These are phyloP conservation scores for Hyphopichia homilentoma DNA, from an alignment of 805 yeast species.

Conservation along the genomic window DNA sequence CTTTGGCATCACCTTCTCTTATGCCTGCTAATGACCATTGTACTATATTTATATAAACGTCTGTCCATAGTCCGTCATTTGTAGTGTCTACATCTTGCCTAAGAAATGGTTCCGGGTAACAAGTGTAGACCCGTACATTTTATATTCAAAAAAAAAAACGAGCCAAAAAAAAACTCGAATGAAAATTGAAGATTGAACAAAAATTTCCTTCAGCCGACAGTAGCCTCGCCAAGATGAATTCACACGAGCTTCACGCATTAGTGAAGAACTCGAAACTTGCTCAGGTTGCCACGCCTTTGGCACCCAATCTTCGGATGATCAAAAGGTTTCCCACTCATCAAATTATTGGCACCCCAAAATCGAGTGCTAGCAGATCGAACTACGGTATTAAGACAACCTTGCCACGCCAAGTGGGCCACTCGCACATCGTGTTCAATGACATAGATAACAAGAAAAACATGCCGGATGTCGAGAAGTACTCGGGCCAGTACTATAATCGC, in stretches of 20 bases:
- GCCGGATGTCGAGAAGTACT: conserved; percentile 66
- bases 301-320: conserved; percentile 25
- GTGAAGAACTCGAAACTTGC: conserved; percentile 39
- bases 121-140: too few relatives aligned
- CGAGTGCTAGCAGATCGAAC: conserved; percentile 62
- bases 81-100: too few relatives aligned
- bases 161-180: too few relatives aligned
- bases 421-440: conserved; percentile 61
- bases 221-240: conserved; percentile 15
- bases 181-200: too few relatives aligned
- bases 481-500: conserved; percentile 58
- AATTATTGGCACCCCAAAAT: conserved; percentile 63
- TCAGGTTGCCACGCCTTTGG: conserved; percentile 42
- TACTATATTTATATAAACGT: too few relatives aligned
- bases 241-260: conserved; percentile 30
- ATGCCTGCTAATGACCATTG: conserved; percentile 51
- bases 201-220: conserved; percentile 1
- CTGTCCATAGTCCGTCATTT: too few relatives aligned
- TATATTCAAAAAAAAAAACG: too few relatives aligned
- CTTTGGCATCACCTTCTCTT: conserved; percentile 61
- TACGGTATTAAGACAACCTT: conserved; percentile 73
- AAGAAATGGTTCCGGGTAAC: too few relatives aligned
- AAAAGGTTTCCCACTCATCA: conserved; percentile 62
- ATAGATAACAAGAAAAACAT: conserved; percentile 64
- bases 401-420: conserved; percentile 57